Percentiles rank a stretch among this genome's conserved stretches.
Conservation (phyloP, 176 grass and related monocot genomes). For the Avena atlantica region DNA sequence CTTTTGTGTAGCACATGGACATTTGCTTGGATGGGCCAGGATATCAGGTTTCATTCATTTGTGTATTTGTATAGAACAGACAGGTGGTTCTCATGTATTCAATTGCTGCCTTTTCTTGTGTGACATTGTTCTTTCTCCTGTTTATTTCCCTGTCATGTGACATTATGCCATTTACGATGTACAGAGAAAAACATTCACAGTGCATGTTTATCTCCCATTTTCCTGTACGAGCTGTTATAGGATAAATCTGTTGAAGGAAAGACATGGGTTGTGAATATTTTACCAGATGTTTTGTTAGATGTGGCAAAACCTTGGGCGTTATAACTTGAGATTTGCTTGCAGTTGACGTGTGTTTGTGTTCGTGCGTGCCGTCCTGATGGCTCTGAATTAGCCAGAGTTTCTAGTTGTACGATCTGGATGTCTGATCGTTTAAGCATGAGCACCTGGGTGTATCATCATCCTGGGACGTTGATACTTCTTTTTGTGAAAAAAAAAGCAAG, state of each 20-base stretch:
- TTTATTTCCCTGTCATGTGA: slow-evolving; percentile 18
- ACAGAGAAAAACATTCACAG: slow-evolving; percentile 15
- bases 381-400: not conserved
- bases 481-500: not conserved
- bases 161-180: slow-evolving; percentile 26
- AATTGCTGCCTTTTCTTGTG: slow-evolving; percentile 27
- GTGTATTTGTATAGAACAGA: slow-evolving; percentile 69
- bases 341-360: not conserved
- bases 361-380: not conserved
- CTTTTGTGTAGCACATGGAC: slow-evolving; percentile 46
- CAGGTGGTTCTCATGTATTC: slow-evolving; percentile 28
- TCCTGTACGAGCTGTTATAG: not conserved
- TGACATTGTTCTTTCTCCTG: slow-evolving; percentile 20
- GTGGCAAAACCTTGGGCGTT: not conserved
- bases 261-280: slow-evolving; percentile 28
- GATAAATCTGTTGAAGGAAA: slow-evolving; percentile 17
- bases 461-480: not conserved
- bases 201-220: slow-evolving; percentile 12
- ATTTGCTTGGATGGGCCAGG: slow-evolving; percentile 45
- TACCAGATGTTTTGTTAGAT: not conserved
- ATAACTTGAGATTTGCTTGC: not conserved
- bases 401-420: not conserved
- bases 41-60: slow-evolving; percentile 58
- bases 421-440: not conserved
- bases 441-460: not conserved